Conservation (phyloP, 1,284 basidiomycete genomes). For the Vanrija humicola region DNA sequence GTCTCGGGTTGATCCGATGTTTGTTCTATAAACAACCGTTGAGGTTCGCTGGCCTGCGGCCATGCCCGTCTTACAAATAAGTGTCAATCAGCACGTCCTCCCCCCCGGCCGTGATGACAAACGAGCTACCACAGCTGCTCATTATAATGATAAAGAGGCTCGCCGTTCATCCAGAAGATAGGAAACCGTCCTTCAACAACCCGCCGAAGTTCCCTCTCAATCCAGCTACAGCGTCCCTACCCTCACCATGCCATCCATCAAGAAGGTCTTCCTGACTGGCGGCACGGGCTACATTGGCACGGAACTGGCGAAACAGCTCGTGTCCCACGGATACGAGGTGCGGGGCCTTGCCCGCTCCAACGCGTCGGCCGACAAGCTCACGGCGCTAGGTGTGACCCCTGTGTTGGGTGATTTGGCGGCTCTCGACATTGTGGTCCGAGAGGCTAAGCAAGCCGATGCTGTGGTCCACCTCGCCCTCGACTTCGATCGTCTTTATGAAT, state of each 20-base stretch:
- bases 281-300: slow-evolving; percentile 32
- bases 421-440: slow-evolving; percentile 19
- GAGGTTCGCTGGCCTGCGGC: too few relatives aligned
- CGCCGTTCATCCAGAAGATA: too few relatives aligned
- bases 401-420: slow-evolving; percentile 22
- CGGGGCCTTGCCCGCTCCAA: slow-evolving; percentile 28
- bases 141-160: too few relatives aligned
- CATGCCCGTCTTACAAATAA: too few relatives aligned
- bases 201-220: too few relatives aligned
- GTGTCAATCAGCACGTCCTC: too few relatives aligned
- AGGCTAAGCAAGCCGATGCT: slow-evolving; percentile 24
- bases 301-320: slow-evolving; percentile 20
- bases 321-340: slow-evolving; percentile 26
- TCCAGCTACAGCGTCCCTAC: too few relatives aligned
- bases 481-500: slow-evolving; percentile 2
- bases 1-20: too few relatives aligned
- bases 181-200: too few relatives aligned
- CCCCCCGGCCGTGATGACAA: too few relatives aligned
- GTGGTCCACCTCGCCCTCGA: slow-evolving; percentile 37
- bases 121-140: too few relatives aligned
- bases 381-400: slow-evolving; percentile 17
- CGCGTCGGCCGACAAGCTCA: slow-evolving; percentile 17
- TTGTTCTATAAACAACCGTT: too few relatives aligned
- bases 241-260: background rate
- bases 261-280: slow-evolving; percentile 38